These are phyloP conservation scores for Moesziomyces sp. DNA, from an alignment of 1,284 basidiomycete genomes.

Conservation along the genomic window DNA sequence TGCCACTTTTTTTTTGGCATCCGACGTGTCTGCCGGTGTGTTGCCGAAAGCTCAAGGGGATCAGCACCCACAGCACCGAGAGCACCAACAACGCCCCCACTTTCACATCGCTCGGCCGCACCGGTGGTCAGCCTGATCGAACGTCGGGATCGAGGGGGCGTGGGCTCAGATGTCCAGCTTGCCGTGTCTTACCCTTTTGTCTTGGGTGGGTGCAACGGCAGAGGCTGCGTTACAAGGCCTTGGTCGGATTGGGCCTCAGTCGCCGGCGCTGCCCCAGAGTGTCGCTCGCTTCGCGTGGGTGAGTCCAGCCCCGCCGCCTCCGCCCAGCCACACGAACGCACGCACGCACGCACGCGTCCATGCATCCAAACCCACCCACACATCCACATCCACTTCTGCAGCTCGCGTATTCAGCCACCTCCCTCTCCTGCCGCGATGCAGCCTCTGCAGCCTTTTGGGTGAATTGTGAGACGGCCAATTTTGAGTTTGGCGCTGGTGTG, in stretches of 20 bases:
- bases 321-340: neutral
- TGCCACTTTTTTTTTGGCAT: neutral
- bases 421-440: neutral
- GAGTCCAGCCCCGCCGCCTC: neutral
- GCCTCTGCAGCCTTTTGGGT: neutral
- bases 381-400: slow-evolving; percentile 14
- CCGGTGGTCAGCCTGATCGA: too few species aligned
- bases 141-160: neutral
- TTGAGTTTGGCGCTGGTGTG: neutral
- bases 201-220: too few species aligned
- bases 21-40: neutral
- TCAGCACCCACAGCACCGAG: neutral
- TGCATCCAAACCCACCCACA: neutral
- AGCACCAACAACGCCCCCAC: too few species aligned
- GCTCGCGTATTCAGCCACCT: slow-evolving; percentile 11
- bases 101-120: too few species aligned
- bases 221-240: too few species aligned
- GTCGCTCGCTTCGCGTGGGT: neutral
- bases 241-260: too few species aligned
- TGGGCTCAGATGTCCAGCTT: neutral
- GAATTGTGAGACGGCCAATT: neutral
- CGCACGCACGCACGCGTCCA: neutral
- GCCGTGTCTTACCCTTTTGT: neutral
- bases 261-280: neutral
- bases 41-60: neutral